These are phyloP conservation scores for Eudorina sp. DNA, from an alignment of 139 green algal species.

Conservation along the genomic window DNA sequence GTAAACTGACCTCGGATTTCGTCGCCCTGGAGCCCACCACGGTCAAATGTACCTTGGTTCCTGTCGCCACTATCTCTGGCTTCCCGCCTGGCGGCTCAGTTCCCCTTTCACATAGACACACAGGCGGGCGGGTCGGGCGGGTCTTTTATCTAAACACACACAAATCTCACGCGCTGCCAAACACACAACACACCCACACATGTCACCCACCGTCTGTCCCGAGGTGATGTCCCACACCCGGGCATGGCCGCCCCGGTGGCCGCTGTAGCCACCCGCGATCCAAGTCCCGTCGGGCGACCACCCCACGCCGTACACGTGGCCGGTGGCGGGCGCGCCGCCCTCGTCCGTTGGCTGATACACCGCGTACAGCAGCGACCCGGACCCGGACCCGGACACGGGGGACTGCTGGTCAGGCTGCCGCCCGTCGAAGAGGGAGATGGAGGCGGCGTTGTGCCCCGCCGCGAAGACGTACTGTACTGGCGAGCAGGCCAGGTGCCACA, in stretches of 20 bases:
- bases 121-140: too few species aligned
- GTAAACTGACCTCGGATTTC: too few species aligned
- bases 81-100: too few species aligned
- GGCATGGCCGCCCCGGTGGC: background rate
- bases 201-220: background rate
- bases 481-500: background rate
- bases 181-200: background rate
- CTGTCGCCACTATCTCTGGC: too few species aligned
- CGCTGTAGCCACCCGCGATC: constrained; percentile 8
- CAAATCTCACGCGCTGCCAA: background rate
- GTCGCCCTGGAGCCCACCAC: too few species aligned
- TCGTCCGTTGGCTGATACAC: background rate
- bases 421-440: background rate
- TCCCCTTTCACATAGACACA: too few species aligned
- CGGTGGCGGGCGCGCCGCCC: background rate
- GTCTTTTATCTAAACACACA: too few species aligned
- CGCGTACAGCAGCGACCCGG: background rate
- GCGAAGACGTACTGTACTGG: background rate
- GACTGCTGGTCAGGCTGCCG: background rate
- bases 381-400: too few species aligned
- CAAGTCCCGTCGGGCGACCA: constrained; percentile 3
- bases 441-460: background rate
- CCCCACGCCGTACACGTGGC: constrained; percentile 8
- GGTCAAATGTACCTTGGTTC: too few species aligned
- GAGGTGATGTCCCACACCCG: constrained; percentile 21